Base-by-base conservation (phyloP, 768 basidiomycete genomes). In the Macrolepiota dolichaula region DNA sequence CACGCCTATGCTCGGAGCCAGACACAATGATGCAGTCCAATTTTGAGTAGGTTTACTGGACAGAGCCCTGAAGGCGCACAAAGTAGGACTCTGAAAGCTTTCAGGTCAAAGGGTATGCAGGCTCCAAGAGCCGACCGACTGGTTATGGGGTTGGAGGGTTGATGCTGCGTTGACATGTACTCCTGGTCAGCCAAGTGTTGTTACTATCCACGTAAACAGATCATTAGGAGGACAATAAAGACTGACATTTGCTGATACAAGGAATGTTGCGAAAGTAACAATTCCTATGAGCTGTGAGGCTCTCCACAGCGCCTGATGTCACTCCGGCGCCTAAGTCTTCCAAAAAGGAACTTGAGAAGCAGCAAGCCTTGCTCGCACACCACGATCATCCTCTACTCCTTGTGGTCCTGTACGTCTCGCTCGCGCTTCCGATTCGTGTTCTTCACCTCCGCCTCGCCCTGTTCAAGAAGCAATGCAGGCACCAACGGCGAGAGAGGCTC, bases 401-500 rank as follows among this genome's bases (percentile, higher is more conserved):
- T 44, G 47, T 40, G 42, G 51, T 55, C 57, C 56, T 55, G 35
- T 25, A 57, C 47, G 52, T 56, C 59, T 52, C 55, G 49, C 61
- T 63, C 57, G 55, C 46, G 19, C 61, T 40, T 35, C 24, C 57
- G 32, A 44, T 50, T 59, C 57, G 10, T 57, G 52, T 52, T 37
- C 54, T 57, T 56, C 55, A 27, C 56, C 53, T 63, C 51, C 51
- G 19, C 51, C 49, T 44, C 61, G 57, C 55, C 51, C 58, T 55
- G 65, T n/a, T 40, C 54, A 27, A 54, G 24, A 42, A 46, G 47
- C 62, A 70, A 91, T 91, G 89, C 83, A 85, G 62, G 74, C 91
- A 36, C 92, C 92, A 22, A 82, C 87, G 49, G 74, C 84, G 55
- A 81, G 92, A 72, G 91, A 94, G 74, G 78, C 92, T 63, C 90